Percentiles rank a stretch among this genome's conserved stretches.
Conservation (phyloP, 352 stramenopile species). For the Pythium oligandrum region DNA sequence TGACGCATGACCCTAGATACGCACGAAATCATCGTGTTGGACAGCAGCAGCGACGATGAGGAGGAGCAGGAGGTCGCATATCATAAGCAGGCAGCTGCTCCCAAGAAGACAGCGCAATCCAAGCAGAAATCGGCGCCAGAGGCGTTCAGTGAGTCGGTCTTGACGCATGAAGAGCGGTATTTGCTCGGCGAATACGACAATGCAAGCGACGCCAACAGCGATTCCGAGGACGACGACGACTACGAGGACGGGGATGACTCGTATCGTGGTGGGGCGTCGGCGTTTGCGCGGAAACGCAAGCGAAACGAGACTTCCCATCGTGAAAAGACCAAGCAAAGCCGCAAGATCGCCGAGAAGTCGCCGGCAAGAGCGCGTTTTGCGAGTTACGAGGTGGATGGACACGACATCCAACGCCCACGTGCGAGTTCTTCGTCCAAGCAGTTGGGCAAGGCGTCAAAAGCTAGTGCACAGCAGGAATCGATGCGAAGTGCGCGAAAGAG, state of each 20-base stretch:
- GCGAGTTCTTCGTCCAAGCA: not conserved
- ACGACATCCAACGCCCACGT: not conserved
- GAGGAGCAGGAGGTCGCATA: not conserved
- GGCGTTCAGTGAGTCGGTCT: slow-evolving; percentile 5
- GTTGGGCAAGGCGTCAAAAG: not conserved
- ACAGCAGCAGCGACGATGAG: slow-evolving; percentile 14
- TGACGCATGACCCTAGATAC: not conserved
- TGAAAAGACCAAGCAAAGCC: not conserved
- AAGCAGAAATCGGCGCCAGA: slow-evolving; percentile 2
- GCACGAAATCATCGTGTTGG: slow-evolving; percentile 12
- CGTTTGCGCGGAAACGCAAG: slow-evolving; percentile 13
- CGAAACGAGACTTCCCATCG: not conserved
- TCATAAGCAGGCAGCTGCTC: not conserved
- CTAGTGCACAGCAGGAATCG: not conserved
- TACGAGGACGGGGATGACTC: slow-evolving; percentile 18
- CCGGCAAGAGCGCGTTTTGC: not conserved
- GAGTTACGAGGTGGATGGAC: not conserved
- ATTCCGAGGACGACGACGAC: slow-evolving; percentile 15
- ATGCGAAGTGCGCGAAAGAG: too few species aligned
- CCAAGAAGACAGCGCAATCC: slow-evolving; percentile 6
- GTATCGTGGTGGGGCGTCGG: slow-evolving; percentile 10
- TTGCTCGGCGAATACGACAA: slow-evolving; percentile 7
- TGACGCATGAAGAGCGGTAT: slow-evolving; percentile 13
- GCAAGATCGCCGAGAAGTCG: not conserved
- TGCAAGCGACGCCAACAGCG: slow-evolving; percentile 10